These are phyloP conservation scores for Thalassiosira ordinaria DNA, from an alignment of 352 stramenopile species.

Conservation along the genomic window DNA sequence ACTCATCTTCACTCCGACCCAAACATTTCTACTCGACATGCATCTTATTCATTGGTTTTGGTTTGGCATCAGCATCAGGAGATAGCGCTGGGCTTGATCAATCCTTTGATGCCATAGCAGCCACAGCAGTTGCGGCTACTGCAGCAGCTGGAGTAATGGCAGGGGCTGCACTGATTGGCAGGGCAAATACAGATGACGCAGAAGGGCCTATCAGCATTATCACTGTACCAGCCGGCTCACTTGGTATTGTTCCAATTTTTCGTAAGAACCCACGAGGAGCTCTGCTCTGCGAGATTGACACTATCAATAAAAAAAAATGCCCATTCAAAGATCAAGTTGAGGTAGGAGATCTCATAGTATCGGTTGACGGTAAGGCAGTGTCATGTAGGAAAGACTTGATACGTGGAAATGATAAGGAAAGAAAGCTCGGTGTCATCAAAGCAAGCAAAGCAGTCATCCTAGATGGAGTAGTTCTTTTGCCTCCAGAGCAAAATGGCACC, in stretches of 20 bases:
- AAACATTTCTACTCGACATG: background rate
- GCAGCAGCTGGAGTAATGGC: background rate
- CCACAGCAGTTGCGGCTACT: too few species aligned
- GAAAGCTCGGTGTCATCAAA: background rate
- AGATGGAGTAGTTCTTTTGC: background rate
- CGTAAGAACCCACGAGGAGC: background rate
- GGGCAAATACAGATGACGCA: too few species aligned
- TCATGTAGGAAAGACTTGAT: background rate
- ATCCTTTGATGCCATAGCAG: background rate
- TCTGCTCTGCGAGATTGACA: background rate
- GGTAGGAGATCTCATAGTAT: constrained; percentile 2
- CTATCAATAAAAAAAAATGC: background rate
- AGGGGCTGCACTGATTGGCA: background rate
- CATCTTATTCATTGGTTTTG: background rate
- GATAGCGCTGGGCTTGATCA: background rate
- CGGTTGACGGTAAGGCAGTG: background rate
- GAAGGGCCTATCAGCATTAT: background rate
- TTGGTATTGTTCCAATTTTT: background rate
- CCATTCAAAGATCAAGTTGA: background rate
- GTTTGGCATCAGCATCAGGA: background rate
- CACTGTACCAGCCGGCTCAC: background rate
- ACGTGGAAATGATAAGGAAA: background rate
- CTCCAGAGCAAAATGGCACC: background rate
- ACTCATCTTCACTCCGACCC: too few species aligned
- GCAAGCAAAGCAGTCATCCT: background rate